These are phyloP conservation scores for Leccinum incarnatum DNA, from an alignment of 768 basidiomycete species.

Conservation along the genomic window DNA sequence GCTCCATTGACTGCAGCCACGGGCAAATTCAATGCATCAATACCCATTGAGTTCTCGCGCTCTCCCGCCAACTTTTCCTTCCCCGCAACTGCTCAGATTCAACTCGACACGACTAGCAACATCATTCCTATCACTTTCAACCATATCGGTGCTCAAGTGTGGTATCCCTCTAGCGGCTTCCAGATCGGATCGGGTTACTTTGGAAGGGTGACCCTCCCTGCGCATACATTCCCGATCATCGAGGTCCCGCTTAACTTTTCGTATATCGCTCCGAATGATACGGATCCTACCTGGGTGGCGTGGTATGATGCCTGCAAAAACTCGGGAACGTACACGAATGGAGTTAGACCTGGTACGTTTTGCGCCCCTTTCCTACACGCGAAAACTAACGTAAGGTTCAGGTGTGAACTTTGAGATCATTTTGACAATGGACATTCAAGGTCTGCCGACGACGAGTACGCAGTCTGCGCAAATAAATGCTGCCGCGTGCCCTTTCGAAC, in stretches of 20 bases:
- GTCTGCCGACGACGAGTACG: constrained; percentile 52
- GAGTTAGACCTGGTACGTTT: constrained; percentile 59
- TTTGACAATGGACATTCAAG: constrained; percentile 65
- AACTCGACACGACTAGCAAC: constrained; percentile 72
- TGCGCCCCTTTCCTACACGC: not conserved
- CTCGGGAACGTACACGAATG: constrained; percentile 42
- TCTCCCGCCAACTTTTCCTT: constrained; percentile 89
- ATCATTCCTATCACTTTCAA: constrained; percentile 77
- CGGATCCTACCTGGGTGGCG: constrained; percentile 79
- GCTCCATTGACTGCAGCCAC: constrained; percentile 61
- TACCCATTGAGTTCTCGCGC: constrained; percentile 67
- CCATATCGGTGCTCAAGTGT: constrained; percentile 63
- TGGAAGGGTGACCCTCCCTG: constrained; percentile 57
- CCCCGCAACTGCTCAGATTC: constrained; percentile 68
- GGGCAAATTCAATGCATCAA: constrained; percentile 51
- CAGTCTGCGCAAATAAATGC: constrained; percentile 56
- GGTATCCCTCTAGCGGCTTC: constrained; percentile 62
- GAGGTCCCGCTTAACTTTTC: constrained; percentile 80
- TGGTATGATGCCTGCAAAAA: constrained; percentile 82
- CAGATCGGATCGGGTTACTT: constrained; percentile 68
- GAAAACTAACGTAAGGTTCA: constrained; percentile 1
- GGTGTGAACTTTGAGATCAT: constrained; percentile 63
- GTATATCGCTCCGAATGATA: constrained; percentile 73
- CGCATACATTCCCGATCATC: constrained; percentile 63
- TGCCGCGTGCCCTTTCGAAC: constrained; percentile 69